Base-by-base conservation (phyloP, 2,329 filamentous ascomycete genomes). In the Diaporthe vaccinii region DNA sequence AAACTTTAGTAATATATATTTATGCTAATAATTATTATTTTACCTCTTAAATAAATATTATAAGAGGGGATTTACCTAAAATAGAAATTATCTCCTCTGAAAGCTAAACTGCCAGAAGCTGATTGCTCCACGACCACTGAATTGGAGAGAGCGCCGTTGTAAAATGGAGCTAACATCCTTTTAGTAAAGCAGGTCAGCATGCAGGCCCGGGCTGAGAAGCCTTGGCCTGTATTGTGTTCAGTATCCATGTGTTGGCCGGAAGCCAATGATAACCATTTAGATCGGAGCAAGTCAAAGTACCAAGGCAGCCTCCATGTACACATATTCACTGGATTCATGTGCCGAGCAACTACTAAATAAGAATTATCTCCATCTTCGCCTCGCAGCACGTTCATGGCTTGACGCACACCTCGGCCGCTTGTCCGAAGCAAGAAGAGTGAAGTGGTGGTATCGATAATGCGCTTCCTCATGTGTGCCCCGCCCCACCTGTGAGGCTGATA, bases 321-420 rank as follows among this genome's bases (percentile, higher is more conserved):
- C 65, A 28, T 53, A 53, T 41, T 53, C 22, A 9, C 31, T 68
- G 31, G 46, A 68, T 68, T 68, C 44, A 51, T 72, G 34, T 41
- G 55, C 44, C 55, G 49, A 62, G 57, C 70, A 72, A 61, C 57
- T 62, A 62, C 57, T 41, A 72, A 72, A 28, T 72, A 72, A 39
- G n/a, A n/a, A 72, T 72, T 62, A 72, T 72, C 41, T 51, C 65
- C 46, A 51, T 53, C 55, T 61, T 62, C n/a, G 31, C 55, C 57
- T 41, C 34, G 57, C 58, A 41, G 28, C 41, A 58, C 10, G 20
- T 53, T 25, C 57, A 41, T 53, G 44, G 41, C 41, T 28, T 15
- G 34, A n/a, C 25, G 53, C 39, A n/a, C 12, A n/a, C 53, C 39
- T 57, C 17, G 53, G 68, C 51, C 53, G 41, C 53, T 22, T 71